Evolutionary conservation across 2,329 filamentous ascomycete species (phyloP), one percentile per base, ranked within the genome.

Genomic region (Aspergillus jensenii): DNA sequence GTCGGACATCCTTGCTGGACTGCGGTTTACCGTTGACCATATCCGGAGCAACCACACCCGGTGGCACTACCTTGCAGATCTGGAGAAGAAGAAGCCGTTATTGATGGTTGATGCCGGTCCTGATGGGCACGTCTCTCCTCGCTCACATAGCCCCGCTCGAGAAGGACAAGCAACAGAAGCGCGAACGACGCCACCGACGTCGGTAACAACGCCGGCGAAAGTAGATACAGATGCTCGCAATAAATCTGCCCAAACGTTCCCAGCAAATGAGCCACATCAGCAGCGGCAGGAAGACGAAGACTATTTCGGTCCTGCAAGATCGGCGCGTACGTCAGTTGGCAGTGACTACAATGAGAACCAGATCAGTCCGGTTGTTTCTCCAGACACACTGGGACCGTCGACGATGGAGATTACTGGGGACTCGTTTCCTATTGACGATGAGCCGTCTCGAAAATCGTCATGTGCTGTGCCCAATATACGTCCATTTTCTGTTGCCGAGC

Each of bases 1-100:
- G 7, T 87, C 90, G 31, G 90, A 96, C 66, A 84, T 98, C 37
- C 83, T 98, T 68, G 93, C 95, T 2, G 85, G 84, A 21, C 90
- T 98, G 86, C 80, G 82, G 51, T 97, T 96, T 74, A 90, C 89
- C 12, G 88, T 96, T 12, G 85, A 90, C 25, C 91, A 96, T 74
- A 87, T 98, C 23, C 82, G 90, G 51, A 78, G 78, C 58, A 98
- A 98, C 74, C 90, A 89, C 72, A 76, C 77, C 2, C 81, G 88
- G 6, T 98, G 96, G 83, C 73, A 74, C 37, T 64, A 70, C 31
- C 62, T 76, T 35, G 68, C 72, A 43, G 71, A 73, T 14, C 49
- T 67, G 23, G 71, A 75, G 55, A 62, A 68, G 40, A 62, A 58
- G 44, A 71, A 67, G 49, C 65, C 68, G 46, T 62, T 62, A 7